phyloP scores from a whole-genome alignment of 2,329 filamentous ascomycete genomes.

The Aspergillus novofumigatus region DNA sequence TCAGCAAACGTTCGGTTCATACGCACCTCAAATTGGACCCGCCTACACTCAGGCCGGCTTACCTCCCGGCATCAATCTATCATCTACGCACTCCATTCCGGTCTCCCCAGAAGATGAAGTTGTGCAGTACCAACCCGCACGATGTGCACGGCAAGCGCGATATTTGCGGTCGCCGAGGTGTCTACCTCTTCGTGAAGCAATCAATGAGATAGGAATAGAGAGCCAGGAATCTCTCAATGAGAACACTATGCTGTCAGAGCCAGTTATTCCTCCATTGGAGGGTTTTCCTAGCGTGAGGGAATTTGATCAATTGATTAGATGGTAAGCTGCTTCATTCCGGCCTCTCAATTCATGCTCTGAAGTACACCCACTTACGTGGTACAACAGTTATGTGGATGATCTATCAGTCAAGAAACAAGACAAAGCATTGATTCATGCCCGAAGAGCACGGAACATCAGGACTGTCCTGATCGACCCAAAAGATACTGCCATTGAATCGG shows the following conservation, averaged over 20 bases:
- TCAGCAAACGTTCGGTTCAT: slow-evolving; percentile 35
- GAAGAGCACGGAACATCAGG: slow-evolving; percentile 45
- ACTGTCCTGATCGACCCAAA: slow-evolving; percentile 47
- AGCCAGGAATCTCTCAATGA: slow-evolving; percentile 43
- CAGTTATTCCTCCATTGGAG: slow-evolving; percentile 39
- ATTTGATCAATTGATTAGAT: slow-evolving; percentile 45
- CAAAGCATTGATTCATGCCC: slow-evolving; percentile 48
- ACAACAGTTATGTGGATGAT: slow-evolving; percentile 44
- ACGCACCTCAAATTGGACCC: slow-evolving; percentile 33
- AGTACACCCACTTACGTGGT: not conserved
- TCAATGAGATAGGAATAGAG: slow-evolving; percentile 38
- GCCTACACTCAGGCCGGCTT: slow-evolving; percentile 32
- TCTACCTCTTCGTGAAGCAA: slow-evolving; percentile 32
- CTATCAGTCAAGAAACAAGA: slow-evolving; percentile 50
- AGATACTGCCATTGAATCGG: slow-evolving; percentile 48
- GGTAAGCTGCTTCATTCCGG: slow-evolving; percentile 25
- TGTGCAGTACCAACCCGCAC: slow-evolving; percentile 29
- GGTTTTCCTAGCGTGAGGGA: slow-evolving; percentile 45
- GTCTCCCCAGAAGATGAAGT: slow-evolving; percentile 31
- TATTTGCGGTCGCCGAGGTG: slow-evolving; percentile 32
- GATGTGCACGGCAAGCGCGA: slow-evolving; percentile 30
- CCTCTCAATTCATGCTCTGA: not conserved
- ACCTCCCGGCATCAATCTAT: slow-evolving; percentile 26
- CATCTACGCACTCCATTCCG: slow-evolving; percentile 29
- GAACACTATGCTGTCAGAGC: slow-evolving; percentile 41